Base-by-base conservation (phyloP, 1,139 yeast species). In the Nakaseomyces bracarensis region DNA sequence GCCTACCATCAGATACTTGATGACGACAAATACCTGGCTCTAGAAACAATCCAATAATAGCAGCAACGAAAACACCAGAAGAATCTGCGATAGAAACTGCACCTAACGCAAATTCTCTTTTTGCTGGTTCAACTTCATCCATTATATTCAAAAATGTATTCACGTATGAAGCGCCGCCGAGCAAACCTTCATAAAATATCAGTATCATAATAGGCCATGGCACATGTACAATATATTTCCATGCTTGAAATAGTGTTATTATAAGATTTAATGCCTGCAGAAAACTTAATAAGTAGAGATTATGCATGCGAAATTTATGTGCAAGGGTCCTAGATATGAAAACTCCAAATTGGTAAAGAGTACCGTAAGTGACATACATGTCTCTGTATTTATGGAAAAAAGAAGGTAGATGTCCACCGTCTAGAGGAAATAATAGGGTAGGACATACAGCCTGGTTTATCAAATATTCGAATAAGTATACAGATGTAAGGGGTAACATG, bases 401-500 rank as follows among this genome's bases (percentile, higher is more conserved):
- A 23, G 44, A 45, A 1, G 51, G 53, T 30, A 43, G 45, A 7
- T 38, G 36, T 4, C 43, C 70, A 8, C 74, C 72, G 1, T 77
- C 74, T 8, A 86, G 55, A 0, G 93, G 89, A 54, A 83, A 89
- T 3, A 89, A 64, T 36, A 89, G 65, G 0, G 96, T 89, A 0
- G 96, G 96, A 0, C 95, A 72, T 1, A 91, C 74, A 0, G 96
- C 96, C 60, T 89, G 97, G 59, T 91, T 91, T 46, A 91, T 89
- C 30, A 81, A 70, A 55, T 91, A 91, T 55, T 91, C 97, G 2
- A 86, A 78, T 27, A 86, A 67, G 62, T 91, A 91, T 1, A 91
- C 97, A 1, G 87, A 64, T 46, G 82, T 71, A 34, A 91, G 66
- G 0, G 98, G 97, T 3, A 84, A 44, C 91, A 87, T 86, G 56